Conservation (phyloP, 1,284 basidiomycete genomes). For the Xanthoconium separans region DNA sequence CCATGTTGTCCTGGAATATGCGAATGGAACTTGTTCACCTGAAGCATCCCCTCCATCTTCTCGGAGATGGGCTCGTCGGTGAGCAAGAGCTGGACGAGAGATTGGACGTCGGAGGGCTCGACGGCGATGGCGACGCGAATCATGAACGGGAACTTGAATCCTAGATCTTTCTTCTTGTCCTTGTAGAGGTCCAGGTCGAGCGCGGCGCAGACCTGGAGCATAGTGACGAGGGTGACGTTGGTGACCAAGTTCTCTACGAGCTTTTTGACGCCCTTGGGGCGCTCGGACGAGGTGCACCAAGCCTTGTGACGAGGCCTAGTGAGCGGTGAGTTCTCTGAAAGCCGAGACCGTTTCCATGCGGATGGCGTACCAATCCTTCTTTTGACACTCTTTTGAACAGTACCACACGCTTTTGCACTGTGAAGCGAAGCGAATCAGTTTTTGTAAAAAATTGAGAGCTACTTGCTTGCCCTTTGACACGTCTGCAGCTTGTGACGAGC, state of each 20-base stretch:
- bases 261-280: conserved; percentile 20
- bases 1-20: conserved; percentile 15
- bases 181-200: conserved; percentile 19
- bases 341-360: background rate
- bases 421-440: conserved; percentile 25
- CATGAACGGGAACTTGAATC: conserved; percentile 22
- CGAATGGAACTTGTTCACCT: conserved; percentile 21
- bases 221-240: conserved; percentile 14
- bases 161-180: conserved; percentile 13
- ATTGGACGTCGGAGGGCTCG: conserved; percentile 19
- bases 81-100: conserved; percentile 17
- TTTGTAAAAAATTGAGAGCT: background rate
- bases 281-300: conserved; percentile 18
- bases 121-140: conserved; percentile 23
- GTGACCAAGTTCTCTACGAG: conserved; percentile 19
- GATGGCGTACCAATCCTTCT: conserved; percentile 16
- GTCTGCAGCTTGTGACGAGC: conserved; percentile 13
- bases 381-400: conserved; percentile 27
- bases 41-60: conserved; percentile 26
- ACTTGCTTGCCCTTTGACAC: conserved; percentile 2
- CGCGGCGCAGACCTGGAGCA: conserved; percentile 22
- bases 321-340: background rate
- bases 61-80: conserved; percentile 4
- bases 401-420: conserved; percentile 31
- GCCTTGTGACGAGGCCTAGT: conserved; percentile 26